Evolutionary conservation across 768 basidiomycete genomes (phyloP).

Genomic region (Mycena crocata): DNA sequence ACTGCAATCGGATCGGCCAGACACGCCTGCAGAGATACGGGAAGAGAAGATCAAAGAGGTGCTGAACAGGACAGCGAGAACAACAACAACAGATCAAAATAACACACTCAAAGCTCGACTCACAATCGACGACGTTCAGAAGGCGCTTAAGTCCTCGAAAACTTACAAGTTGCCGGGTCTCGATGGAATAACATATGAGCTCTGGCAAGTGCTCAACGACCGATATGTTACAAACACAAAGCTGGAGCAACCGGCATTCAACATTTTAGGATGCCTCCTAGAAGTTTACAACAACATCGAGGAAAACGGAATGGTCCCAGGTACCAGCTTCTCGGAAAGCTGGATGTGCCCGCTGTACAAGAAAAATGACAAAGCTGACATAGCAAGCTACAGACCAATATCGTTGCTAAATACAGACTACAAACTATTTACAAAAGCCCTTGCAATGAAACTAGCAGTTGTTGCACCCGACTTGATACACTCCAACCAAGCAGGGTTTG

Average conservation of each 20-base stretch:
- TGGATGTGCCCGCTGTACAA: conserved; percentile 45
- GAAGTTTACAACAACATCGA: conserved; percentile 29
- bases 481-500: conserved; percentile 42
- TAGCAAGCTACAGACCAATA: conserved; percentile 39
- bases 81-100: background rate
- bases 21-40: background rate
- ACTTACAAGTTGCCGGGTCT: conserved; percentile 18
- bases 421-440: conserved; percentile 29
- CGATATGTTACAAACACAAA: background rate
- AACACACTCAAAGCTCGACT: background rate
- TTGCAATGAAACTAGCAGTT: conserved; percentile 22
- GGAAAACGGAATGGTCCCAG: background rate
- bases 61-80: background rate
- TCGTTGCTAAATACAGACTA: conserved; percentile 35
- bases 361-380: conserved; percentile 38
- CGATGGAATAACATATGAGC: conserved; percentile 35
- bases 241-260: conserved; percentile 6
- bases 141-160: conserved; percentile 6
- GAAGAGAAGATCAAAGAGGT: background rate
- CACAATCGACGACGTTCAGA: background rate
- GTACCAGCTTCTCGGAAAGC: conserved; percentile 33
- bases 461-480: conserved; percentile 34
- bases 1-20: background rate
- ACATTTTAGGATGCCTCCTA: background rate
- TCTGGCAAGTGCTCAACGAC: conserved; percentile 15